Conservation (phyloP, 306 rosid genomes). For the Casuarina glauca region DNA sequence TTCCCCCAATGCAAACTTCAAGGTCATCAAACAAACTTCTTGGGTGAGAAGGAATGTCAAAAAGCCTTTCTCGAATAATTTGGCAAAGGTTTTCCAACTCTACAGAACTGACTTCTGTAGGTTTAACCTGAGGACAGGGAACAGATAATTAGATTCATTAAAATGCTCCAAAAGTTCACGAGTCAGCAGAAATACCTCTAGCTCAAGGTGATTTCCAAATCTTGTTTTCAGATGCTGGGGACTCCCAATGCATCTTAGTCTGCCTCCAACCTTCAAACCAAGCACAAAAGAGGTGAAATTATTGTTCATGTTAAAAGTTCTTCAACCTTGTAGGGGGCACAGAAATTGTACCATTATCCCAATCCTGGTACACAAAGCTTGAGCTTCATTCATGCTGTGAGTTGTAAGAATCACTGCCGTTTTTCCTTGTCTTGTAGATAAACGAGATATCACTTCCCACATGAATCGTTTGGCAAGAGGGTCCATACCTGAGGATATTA, state of each 20-base stretch:
- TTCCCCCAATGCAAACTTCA: conserved; percentile 83
- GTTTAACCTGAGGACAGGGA: conserved; percentile 65
- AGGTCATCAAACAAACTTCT: conserved; percentile 82
- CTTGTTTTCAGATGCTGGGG: conserved; percentile 93
- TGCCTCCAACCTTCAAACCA: conserved; percentile 82
- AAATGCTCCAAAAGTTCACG: conserved; percentile 11
- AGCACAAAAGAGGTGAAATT: conserved; percentile 21
- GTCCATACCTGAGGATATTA: conserved; percentile 74
- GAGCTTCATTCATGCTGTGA: conserved; percentile 99
- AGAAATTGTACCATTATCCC: conserved; percentile 77
- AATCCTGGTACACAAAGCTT: conserved; percentile 90
- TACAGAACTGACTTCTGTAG: conserved; percentile 70
- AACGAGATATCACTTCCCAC: conserved; percentile 97
- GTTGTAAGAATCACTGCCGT: conserved; percentile 94
- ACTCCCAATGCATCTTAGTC: conserved; percentile 83
- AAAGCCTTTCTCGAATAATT: conserved; percentile 57
- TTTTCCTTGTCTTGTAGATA: conserved; percentile 92
- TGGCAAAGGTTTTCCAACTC: conserved; percentile 73
- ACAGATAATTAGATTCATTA: conserved; percentile 28
- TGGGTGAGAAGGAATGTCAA: conserved; percentile 65
- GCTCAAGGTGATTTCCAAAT: conserved; percentile 89
- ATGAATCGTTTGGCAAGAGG: conserved; percentile 95
- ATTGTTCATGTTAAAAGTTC: conserved; percentile 12
- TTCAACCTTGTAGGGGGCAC: conserved; percentile 31
- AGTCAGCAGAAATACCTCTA: conserved; percentile 59